Evolutionary conservation across 257 asterid species (phyloP), one percentile per base, ranked within the genome.

Genomic region (Nicotiana otophora): DNA sequence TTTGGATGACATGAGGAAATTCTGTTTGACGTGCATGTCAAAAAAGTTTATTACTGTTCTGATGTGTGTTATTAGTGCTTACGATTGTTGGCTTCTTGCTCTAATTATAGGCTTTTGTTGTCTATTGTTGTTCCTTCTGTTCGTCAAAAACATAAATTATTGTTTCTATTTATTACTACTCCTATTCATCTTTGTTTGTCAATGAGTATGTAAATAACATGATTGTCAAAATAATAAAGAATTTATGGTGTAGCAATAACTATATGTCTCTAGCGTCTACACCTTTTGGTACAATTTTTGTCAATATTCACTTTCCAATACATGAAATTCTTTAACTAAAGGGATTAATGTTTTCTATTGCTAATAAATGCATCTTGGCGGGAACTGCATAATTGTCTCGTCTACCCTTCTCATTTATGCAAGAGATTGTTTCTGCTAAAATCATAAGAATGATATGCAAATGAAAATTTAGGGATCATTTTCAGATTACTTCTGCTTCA

Each of bases 51-150:
- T 33, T 68, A 4, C 20, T 74, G 55, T 81, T 57, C 78, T 86
- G 77, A 66, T 67, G 83, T 85, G 85, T 23, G 26, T 0, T 85
- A 83, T 86, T 63, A 74, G 70, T 62, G 82, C 76, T 54, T 23
- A 63, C 77, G 81, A 74, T 10, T 77, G 88, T 84, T 82, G 85
- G 86, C 83, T 83, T 83, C 80, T 83, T 88, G 87, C 88, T 80
- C 85, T 82, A 67, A 33, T 70, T 81, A 85, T 76, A 72, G 86
- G 79, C 30, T 31, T 77, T 77, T 81, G 7, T 75, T 85, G 84
- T 82, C 83, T 82, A 77, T 85, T 86, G 83, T 83, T 83, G 83
- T 84, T 83, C 75, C 53, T 78, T 30, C 72, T 51, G 46, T 83
- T 23, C 55, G 81, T 76, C 28, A 39, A 83, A 67, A 72, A 72